These are phyloP conservation scores for Didymella arachidicola DNA, from an alignment of 2,329 filamentous ascomycete genomes.

Conservation along the genomic window DNA sequence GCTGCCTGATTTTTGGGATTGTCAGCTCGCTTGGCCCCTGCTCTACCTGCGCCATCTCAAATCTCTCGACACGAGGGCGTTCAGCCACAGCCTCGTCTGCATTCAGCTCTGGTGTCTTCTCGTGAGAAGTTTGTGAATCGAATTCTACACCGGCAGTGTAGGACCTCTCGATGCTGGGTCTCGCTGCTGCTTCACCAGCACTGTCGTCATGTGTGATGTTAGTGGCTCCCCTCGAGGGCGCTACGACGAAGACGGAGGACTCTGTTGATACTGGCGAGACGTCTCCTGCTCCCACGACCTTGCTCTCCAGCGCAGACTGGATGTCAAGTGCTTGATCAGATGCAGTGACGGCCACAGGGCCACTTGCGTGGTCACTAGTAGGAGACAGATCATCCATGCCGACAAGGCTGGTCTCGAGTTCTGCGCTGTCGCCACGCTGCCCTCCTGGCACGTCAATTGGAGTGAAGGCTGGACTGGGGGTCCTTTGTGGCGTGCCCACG, in stretches of 20 bases:
- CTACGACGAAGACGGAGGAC: conserved; percentile 6
- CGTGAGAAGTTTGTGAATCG: conserved; percentile 1
- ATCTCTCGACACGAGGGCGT: conserved; percentile 26
- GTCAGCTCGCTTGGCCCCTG: conserved; percentile 26
- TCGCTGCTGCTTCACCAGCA: background rate
- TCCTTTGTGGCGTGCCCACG: background rate
- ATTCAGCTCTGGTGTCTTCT: background rate
- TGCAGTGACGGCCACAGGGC: background rate
- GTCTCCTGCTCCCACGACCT: conserved; percentile 35
- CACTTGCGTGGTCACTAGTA: conserved; percentile 2
- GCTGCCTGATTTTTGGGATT: conserved; percentile 18
- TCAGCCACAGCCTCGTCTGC: conserved; percentile 19
- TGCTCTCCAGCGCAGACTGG: conserved; percentile 29
- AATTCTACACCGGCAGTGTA: conserved; percentile 7
- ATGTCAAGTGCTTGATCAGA: conserved; percentile 21
- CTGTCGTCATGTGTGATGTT: background rate
- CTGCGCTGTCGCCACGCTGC: conserved; percentile 1
- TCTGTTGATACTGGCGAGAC: conserved; percentile 36
- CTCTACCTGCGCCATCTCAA: conserved; percentile 16
- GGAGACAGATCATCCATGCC: conserved; percentile 37
- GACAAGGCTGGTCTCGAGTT: conserved; percentile 31
- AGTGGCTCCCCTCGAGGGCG: background rate
- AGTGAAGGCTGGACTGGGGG: background rate
- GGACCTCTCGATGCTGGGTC: conserved; percentile 3
- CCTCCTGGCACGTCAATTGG: background rate